A percentile compares a stretch with the other conserved stretches of the same genome.
These are phyloP conservation scores for Ophiostoma triangulosporum DNA, from an alignment of 2,329 filamentous ascomycete species.

Conservation along the genomic window DNA sequence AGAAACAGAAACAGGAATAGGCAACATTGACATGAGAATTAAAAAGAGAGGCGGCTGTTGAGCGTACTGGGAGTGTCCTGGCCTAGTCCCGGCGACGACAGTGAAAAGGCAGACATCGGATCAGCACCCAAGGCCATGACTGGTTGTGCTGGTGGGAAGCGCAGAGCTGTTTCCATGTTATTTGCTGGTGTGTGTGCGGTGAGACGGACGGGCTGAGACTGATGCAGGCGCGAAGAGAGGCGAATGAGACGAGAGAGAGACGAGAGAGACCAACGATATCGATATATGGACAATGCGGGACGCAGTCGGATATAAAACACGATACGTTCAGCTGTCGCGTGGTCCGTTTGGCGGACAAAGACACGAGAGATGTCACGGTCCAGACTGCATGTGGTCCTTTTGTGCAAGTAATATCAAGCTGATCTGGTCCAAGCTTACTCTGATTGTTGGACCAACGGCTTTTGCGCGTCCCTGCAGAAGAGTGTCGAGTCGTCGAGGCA, in stretches of 20 bases:
- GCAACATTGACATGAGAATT: neutral
- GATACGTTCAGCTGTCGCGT: neutral
- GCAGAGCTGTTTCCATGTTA: constrained; percentile 6
- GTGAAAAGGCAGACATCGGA: constrained; percentile 7
- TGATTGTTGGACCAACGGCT: neutral
- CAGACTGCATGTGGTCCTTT: neutral
- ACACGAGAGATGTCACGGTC: neutral
- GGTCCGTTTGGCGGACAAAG: neutral
- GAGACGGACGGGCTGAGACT: neutral
- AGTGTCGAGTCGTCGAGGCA: neutral
- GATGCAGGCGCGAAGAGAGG: neutral
- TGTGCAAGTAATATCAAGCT: neutral
- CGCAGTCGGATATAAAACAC: neutral
- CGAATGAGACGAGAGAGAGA: neutral
- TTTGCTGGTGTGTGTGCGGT: neutral
- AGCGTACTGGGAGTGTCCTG: constrained; percentile 13
- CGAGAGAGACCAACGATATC: neutral
- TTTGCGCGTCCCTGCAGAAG: neutral
- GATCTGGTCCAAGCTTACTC: neutral
- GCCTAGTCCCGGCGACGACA: constrained; percentile 6
- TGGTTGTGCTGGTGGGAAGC: constrained; percentile 7
- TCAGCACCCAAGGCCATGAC: constrained; percentile 6
- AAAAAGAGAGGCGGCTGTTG: neutral
- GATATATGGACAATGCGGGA: neutral
- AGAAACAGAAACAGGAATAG: neutral